These are phyloP conservation scores for Calonectria multiphialidica DNA, from an alignment of 2,329 filamentous ascomycete genomes.

Conservation along the genomic window DNA sequence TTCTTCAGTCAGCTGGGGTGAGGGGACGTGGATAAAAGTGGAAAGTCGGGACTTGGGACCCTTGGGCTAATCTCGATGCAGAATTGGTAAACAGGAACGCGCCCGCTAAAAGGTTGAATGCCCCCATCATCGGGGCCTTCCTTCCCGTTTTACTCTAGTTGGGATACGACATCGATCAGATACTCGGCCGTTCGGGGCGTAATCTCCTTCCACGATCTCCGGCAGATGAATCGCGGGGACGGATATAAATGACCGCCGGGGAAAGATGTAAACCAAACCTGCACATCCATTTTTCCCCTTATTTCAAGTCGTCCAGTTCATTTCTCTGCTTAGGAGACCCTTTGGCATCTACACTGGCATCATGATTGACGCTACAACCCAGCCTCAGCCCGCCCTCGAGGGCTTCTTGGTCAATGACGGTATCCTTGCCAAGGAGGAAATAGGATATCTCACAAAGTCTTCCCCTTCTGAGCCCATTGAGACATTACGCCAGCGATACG, in stretches of 20 bases:
- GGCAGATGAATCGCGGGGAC: background rate
- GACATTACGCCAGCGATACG: background rate
- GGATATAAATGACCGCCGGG: background rate
- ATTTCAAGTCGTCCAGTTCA: background rate
- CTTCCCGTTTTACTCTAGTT: background rate
- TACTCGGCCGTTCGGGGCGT: background rate
- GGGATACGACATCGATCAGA: background rate
- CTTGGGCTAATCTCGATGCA: background rate
- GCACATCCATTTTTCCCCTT: background rate
- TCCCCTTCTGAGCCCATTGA: conserved; percentile 9
- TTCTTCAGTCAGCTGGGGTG: background rate
- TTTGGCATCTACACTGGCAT: background rate
- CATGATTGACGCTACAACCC: conserved; percentile 10
- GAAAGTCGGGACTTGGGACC: background rate
- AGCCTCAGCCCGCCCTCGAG: background rate
- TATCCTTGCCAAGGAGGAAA: conserved; percentile 1
- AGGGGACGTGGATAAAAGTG: background rate
- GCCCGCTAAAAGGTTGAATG: background rate
- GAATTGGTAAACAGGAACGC: background rate
- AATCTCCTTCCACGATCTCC: background rate
- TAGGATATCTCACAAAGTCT: conserved; percentile 4
- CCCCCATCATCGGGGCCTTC: background rate
- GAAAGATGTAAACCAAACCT: background rate
- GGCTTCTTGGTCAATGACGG: conserved; percentile 12
- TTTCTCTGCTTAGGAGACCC: background rate